phyloP scores from a whole-genome alignment of 1,284 basidiomycete genomes.

The Rhodofomes roseus region DNA sequence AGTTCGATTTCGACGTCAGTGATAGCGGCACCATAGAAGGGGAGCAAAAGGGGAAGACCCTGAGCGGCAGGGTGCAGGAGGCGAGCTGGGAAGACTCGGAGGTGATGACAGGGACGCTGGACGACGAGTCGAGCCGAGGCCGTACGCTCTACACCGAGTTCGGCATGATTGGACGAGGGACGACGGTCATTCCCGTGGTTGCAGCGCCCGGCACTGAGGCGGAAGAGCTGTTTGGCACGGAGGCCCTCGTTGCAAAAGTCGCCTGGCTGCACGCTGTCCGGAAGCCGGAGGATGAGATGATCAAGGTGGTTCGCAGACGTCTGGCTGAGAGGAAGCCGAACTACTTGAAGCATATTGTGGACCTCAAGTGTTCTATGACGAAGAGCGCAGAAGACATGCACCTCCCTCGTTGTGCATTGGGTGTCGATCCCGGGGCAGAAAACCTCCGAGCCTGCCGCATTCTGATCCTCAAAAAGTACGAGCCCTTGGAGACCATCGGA shows the following conservation, averaged over 20 bases:
- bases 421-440: background rate
- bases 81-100: background rate
- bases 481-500: background rate
- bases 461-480: background rate
- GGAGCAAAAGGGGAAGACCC: too few species aligned
- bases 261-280: background rate
- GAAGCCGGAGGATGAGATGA: background rate
- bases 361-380: background rate
- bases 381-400: background rate
- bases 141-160: background rate
- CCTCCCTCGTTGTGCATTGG: background rate
- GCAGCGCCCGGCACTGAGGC: too few species aligned
- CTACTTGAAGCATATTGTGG: background rate
- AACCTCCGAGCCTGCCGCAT: background rate
- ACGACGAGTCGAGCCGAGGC: background rate
- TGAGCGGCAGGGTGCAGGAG: background rate
- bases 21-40: too few species aligned
- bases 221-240: background rate
- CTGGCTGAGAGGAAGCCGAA: background rate
- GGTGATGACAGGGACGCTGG: background rate
- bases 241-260: background rate
- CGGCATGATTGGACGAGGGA: constrained; percentile 2
- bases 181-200: constrained; percentile 4
- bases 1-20: too few species aligned
- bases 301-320: background rate